These are phyloP conservation scores for Malassezia japonica DNA, from an alignment of 1,284 basidiomycete genomes.

Conservation along the genomic window DNA sequence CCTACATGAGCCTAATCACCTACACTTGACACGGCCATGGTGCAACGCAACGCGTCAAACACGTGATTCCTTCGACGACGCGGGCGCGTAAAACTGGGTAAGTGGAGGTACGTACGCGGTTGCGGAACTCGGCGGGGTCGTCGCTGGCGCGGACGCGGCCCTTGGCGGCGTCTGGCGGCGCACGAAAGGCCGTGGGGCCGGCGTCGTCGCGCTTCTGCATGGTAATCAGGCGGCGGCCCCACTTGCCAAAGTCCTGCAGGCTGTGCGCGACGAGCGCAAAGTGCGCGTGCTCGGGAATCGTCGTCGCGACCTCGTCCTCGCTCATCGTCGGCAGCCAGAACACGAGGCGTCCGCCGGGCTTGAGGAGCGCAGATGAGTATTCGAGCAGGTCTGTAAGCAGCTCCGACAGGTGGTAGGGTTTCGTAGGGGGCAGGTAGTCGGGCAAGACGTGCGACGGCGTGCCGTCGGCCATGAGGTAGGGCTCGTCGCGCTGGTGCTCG, in stretches of 20 bases:
- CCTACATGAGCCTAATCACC: conserved; percentile 3
- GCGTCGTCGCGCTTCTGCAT: conserved; percentile 28
- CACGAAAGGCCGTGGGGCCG: background rate
- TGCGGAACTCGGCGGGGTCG: conserved; percentile 33
- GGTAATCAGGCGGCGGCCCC: conserved; percentile 60
- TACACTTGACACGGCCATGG: background rate
- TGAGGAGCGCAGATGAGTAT: conserved; percentile 72
- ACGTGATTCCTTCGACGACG: background rate
- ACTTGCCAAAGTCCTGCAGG: conserved; percentile 85
- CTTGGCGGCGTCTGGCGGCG: background rate
- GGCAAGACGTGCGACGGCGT: conserved; percentile 21
- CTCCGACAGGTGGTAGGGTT: conserved; percentile 82
- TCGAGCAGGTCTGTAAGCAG: conserved; percentile 72
- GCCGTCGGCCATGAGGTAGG: conserved; percentile 45
- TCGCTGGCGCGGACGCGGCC: conserved; percentile 25
- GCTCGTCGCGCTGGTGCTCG: conserved; percentile 42
- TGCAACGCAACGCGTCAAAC: background rate
- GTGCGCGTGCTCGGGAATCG: conserved; percentile 13
- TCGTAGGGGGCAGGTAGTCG: conserved; percentile 58
- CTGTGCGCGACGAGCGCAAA: conserved; percentile 65
- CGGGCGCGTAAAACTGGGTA: conserved; percentile 4
- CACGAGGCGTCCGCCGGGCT: conserved; percentile 76
- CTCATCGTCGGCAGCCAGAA: conserved; percentile 56
- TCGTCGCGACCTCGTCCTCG: conserved; percentile 26
- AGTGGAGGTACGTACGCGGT: conserved; percentile 17